Conservation (phyloP, 805 yeast genomes). For the Lipomyces chichibuensis region DNA sequence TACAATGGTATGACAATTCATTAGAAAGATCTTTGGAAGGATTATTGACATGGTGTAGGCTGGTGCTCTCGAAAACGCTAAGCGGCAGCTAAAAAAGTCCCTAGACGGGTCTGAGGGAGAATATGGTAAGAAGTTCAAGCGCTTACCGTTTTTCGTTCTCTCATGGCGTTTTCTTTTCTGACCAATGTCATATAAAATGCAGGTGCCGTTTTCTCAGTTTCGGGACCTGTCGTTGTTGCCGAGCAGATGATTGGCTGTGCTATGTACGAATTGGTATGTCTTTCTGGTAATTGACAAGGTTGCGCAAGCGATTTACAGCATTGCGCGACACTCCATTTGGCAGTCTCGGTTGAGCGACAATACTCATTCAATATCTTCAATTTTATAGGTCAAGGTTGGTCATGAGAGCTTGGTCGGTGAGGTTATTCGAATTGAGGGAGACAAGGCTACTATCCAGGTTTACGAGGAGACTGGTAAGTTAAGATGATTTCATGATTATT, state of each 20-base stretch:
- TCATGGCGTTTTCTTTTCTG: constrained; percentile 3
- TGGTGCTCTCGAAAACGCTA: constrained; percentile 96
- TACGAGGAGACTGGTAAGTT: constrained; percentile 83
- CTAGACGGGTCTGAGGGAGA: constrained; percentile 74
- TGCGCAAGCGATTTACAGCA: background rate
- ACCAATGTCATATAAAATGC: background rate
- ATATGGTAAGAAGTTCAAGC: constrained; percentile 55
- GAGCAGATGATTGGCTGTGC: constrained; percentile 99
- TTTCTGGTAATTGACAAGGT: background rate
- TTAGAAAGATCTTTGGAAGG: background rate
- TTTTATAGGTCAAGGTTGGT: constrained; percentile 71
- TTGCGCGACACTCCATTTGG: background rate
- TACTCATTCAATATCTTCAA: background rate
- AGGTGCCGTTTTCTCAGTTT: constrained; percentile 78
- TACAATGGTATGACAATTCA: constrained; percentile 27
- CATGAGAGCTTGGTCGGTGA: constrained; percentile 97
- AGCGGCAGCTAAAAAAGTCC: constrained; percentile 88
- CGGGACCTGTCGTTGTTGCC: constrained; percentile 97
- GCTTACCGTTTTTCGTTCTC: background rate
- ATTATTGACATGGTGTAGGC: constrained; percentile 56
- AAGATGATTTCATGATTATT: background rate
- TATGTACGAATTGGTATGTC: constrained; percentile 86
- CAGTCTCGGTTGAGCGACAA: background rate
- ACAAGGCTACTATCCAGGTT: constrained; percentile 97
- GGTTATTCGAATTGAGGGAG: constrained; percentile 94